These are phyloP conservation scores for Didymosphaeria variabile DNA, from an alignment of 2,329 filamentous ascomycete genomes.

Conservation along the genomic window DNA sequence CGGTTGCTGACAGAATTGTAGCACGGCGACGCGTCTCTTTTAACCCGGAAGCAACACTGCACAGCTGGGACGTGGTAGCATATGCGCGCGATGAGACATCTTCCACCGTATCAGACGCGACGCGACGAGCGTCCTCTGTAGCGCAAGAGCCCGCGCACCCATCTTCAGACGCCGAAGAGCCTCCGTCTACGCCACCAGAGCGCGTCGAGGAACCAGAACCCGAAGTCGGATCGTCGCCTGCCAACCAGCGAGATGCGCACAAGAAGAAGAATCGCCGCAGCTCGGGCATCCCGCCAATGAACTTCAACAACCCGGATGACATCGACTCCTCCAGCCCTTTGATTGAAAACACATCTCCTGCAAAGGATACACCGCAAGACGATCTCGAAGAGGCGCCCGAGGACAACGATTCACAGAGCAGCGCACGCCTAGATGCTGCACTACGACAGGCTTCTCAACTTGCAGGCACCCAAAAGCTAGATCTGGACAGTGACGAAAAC, in stretches of 20 bases:
- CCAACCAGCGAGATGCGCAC: constrained; percentile 70
- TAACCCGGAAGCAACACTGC: constrained; percentile 93
- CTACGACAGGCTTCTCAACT: constrained; percentile 77
- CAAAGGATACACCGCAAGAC: constrained; percentile 57
- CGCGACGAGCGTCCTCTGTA: constrained; percentile 74
- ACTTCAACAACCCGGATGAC: constrained; percentile 70
- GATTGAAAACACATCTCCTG: constrained; percentile 64
- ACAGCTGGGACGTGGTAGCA: constrained; percentile 96
- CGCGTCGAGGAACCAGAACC: constrained; percentile 68
- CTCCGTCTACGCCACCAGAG: constrained; percentile 70
- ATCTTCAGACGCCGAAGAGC: constrained; percentile 62
- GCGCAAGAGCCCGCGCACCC: constrained; percentile 50
- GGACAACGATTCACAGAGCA: constrained; percentile 66
- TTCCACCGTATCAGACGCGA: constrained; percentile 75
- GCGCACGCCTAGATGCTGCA: constrained; percentile 77
- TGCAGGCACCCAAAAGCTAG: constrained; percentile 76
- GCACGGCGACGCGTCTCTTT: constrained; percentile 94
- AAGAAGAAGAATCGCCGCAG: constrained; percentile 69
- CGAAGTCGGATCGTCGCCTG: constrained; percentile 66
- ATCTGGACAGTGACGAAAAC: constrained; percentile 63
- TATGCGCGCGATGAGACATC: constrained; percentile 86
- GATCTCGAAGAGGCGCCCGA: constrained; percentile 72
- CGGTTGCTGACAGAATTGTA: constrained; percentile 36
- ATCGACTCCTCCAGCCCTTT: constrained; percentile 81
- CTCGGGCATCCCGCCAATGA: constrained; percentile 71